Evolutionary conservation across 2,329 filamentous ascomycete genomes (phyloP), one percentile per base, ranked within the genome.

Genomic region (Epichloe typhina): DNA sequence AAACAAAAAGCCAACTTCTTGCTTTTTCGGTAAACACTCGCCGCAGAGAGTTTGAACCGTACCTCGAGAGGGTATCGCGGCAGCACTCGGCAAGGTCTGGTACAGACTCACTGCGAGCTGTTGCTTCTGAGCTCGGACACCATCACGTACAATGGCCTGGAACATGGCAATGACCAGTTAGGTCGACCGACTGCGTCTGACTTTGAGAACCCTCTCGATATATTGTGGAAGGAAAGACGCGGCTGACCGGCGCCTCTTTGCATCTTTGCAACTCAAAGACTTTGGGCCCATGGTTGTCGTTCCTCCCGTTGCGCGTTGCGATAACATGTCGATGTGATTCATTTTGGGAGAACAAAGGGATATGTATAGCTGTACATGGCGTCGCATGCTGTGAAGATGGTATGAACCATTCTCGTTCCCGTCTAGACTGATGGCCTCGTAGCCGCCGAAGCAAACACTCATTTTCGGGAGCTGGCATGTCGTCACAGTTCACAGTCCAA

Each of bases 51-150:
- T 15, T 48, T 36, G 52, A 31, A 49, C 41, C 17, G 36, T 26
- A 12, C 41, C 52, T 8, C 39, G 51, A 39, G 26, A 38, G 7
- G 46, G 46, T 12, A 40, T 47, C 3, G 52, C 52, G 13, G 47
- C 47, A 23, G 48, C 49, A 13, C 51, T 31, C 47, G n/a, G 38
- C 51, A 26, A 40, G 51, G 26, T 50, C 51, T 15, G 49, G 47
- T 23, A 53, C 49, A 15, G 44, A 50, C 37, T 51, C 51, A 9
- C 31, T 51, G n/a, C 49, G 37, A 19, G 44, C 43, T 21, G 49
- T 50, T 17, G 15, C 52, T 12, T 19, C 47, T 17, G 44, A 51
- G 33, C 52, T 53, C 40, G 46, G 52, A n/a, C 51, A 46, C 41
- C 2, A 43, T 17, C 39, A 41, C 49, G 43, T 52, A 53, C 36